Evolutionary conservation across 2,329 filamentous ascomycete genomes (phyloP).

Genomic region (Proliferodiscus dingleyae): DNA sequence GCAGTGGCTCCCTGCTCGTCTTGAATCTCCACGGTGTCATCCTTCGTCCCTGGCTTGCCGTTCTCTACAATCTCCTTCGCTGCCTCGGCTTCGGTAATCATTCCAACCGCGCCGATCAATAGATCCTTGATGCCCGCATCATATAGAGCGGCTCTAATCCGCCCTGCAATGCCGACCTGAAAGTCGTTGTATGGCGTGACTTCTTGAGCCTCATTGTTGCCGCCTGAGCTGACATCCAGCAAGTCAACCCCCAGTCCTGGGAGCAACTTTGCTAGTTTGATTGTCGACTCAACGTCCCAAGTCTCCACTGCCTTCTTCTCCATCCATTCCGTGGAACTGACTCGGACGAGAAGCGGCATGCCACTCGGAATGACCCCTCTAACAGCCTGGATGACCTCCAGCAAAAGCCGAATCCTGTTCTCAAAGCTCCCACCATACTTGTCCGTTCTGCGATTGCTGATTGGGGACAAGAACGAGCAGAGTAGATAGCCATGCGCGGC

Average conservation of each 20-base stretch:
- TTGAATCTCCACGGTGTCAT: slow-evolving; percentile 37
- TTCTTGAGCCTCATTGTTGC: slow-evolving; percentile 58
- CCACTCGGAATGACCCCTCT: slow-evolving; percentile 47
- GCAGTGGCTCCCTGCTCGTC: slow-evolving; percentile 34
- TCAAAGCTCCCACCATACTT: slow-evolving; percentile 61
- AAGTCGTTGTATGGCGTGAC: slow-evolving; percentile 57
- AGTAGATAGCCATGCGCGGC: slow-evolving; percentile 63
- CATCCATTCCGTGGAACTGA: slow-evolving; percentile 62
- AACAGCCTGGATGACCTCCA: slow-evolving; percentile 48
- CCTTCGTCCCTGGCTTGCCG: slow-evolving; percentile 31
- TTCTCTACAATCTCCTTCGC: slow-evolving; percentile 56
- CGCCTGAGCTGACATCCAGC: slow-evolving; percentile 77
- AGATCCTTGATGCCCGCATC: slow-evolving; percentile 48
- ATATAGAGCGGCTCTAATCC: slow-evolving; percentile 61
- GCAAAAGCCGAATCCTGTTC: slow-evolving; percentile 58
- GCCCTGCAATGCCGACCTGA: slow-evolving; percentile 67
- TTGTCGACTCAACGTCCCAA: slow-evolving; percentile 28
- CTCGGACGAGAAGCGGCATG: slow-evolving; percentile 54
- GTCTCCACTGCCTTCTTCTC: slow-evolving; percentile 33
- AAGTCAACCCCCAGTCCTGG: slow-evolving; percentile 72
- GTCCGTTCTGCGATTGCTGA: slow-evolving; percentile 57
- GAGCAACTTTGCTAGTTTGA: slow-evolving; percentile 63
- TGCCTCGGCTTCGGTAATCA: slow-evolving; percentile 62
- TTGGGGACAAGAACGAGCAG: slow-evolving; percentile 58
- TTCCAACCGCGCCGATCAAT: slow-evolving; percentile 67